These are phyloP conservation scores for Amanita brunnescens DNA, from an alignment of 768 basidiomycete genomes.

Conservation along the genomic window DNA sequence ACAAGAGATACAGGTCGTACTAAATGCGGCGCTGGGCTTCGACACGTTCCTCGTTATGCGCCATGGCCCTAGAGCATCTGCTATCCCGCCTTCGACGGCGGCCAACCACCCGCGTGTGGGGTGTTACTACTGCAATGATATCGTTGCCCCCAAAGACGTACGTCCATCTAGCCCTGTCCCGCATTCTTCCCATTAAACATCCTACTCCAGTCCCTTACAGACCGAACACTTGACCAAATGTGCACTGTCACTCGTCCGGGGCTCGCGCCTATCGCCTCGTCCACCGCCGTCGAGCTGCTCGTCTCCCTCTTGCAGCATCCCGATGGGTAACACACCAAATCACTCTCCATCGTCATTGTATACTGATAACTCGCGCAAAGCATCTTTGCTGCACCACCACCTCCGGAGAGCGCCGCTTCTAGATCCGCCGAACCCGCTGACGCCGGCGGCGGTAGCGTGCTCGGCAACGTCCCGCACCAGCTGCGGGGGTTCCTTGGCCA, in stretches of 20 bases:
- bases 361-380: slow-evolving; percentile 13
- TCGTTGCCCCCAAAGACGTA: slow-evolving; percentile 93
- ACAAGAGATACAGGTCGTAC: slow-evolving; percentile 54
- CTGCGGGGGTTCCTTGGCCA: slow-evolving; percentile 84
- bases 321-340: slow-evolving; percentile 52
- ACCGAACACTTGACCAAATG: slow-evolving; percentile 97
- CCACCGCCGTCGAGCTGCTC: slow-evolving; percentile 88
- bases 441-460: slow-evolving; percentile 39
- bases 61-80: slow-evolving; percentile 61
- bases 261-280: slow-evolving; percentile 84
- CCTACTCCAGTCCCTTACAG: slow-evolving; percentile 43
- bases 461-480: slow-evolving; percentile 91
- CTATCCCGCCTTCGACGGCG: slow-evolving; percentile 19
- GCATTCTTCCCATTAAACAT: background rate
- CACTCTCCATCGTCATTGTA: background rate
- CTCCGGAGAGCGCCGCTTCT: slow-evolving; percentile 20
- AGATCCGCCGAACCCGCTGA: slow-evolving; percentile 12
- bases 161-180: slow-evolving; percentile 9
- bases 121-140: slow-evolving; percentile 98
- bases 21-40: slow-evolving; percentile 93
- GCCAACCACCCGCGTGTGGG: slow-evolving; percentile 45
- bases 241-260: slow-evolving; percentile 97
- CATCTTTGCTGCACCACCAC: slow-evolving; percentile 61
- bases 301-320: slow-evolving; percentile 88
- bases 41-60: slow-evolving; percentile 97